Evolutionary conservation across 2,329 filamentous ascomycete species (phyloP), one percentile per base, ranked within the genome.

Genomic region (Aspergillus alliaceus): DNA sequence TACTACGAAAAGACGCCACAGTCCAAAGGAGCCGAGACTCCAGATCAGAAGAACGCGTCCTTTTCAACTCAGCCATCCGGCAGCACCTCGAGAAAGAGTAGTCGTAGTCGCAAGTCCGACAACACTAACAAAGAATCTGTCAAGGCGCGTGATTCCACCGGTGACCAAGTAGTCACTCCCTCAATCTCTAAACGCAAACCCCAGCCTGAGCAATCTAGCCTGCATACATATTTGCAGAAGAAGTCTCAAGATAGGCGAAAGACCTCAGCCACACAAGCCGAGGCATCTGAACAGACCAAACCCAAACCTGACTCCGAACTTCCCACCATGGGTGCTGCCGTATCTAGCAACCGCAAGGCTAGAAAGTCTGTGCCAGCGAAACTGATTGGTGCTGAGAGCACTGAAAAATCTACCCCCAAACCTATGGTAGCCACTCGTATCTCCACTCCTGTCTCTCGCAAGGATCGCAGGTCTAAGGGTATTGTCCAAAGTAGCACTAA

Each of bases 321-420:
- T 32, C 40, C 51, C n/a, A 56, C 39, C 9, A 56, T 59, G 48
- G 51, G 35, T 11, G 40, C 56, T 24, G 27, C 53, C 8, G 7
- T 35, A 4, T 56, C 60, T 15, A 55, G 51, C 8, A 46, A 14
- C 14, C 62, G 59, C 34, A 59, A 53, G 50, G 49, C 55, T 20
- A 54, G 63, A 51, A 61, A 60, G 54, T 65, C 64, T 9, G 57
- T 64, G 53, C 52, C 63, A 32, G 58, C 57, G 7, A 60, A 59
- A 9, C 34, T 57, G 25, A 60, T 64, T 37, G 53, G 49, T 22
- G n/a, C 52, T 18, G 56, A n/a, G n/a, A 34, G 32, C 11, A 34
- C 46, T 25, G 48, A 61, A 25, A 59, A 49, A 9, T 32, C 18
- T 8, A 46, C 32, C n/a, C 37, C 35, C 15, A 57, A 54, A 15